Conservation (phyloP, 192 early-diverging fungal genomes). For the Mortierella antarctica region DNA sequence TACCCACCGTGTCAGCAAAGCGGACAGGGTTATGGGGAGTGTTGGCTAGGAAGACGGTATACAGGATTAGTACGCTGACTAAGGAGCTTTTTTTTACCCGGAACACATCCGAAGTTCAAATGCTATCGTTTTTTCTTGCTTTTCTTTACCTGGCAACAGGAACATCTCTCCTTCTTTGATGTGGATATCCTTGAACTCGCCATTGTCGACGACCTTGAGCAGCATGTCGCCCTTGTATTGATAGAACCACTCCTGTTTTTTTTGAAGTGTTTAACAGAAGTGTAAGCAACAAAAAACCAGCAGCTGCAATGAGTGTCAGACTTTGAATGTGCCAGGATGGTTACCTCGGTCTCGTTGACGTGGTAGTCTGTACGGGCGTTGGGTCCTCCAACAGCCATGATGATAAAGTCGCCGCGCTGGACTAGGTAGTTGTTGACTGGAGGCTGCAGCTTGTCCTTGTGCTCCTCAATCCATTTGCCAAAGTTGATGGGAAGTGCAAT, state of each 20-base stretch:
- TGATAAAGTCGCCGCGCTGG: constrained; percentile 83
- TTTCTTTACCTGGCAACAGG: constrained; percentile 81
- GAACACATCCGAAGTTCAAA: not conserved
- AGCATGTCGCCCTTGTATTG: constrained; percentile 94
- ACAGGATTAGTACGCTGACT: not conserved
- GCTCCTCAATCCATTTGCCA: constrained; percentile 84
- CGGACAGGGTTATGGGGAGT: constrained; percentile 96
- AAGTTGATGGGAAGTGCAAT: constrained; percentile 91
- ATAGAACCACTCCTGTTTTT: constrained; percentile 91
- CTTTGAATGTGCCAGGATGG: not conserved
- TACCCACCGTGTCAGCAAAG: constrained; percentile 92
- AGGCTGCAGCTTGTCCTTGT: constrained; percentile 86
- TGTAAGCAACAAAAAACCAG: not conserved
- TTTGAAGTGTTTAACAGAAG: not conserved
- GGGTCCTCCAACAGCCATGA: constrained; percentile 95
- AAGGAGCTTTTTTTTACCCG: not conserved
- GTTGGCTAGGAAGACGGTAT: constrained; percentile 63
- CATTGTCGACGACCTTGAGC: constrained; percentile 85
- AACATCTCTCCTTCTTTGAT: constrained; percentile 98
- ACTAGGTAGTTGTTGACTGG: constrained; percentile 96
- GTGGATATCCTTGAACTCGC: constrained; percentile 84
- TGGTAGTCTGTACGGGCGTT: constrained; percentile 98
- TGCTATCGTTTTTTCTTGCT: not conserved
- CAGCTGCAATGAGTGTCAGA: constrained; percentile 1
- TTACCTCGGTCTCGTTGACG: constrained; percentile 93